Evolutionary conservation across 225 moss, liverwort and hornwort species (phyloP).

Genomic region (Neckera pumila): DNA sequence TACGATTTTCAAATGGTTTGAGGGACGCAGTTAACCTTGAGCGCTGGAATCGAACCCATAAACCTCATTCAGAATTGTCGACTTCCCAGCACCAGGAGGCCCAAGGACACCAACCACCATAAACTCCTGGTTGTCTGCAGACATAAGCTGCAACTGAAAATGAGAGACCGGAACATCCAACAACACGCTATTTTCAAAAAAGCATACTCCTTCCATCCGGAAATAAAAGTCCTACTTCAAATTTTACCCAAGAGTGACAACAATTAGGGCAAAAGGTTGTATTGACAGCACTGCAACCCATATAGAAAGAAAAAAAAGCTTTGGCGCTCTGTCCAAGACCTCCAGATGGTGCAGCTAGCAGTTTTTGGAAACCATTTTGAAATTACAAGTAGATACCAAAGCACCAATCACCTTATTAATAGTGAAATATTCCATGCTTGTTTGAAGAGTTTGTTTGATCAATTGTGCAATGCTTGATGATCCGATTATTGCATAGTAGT

Average conservation of each 20-base stretch:
- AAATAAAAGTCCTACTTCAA: background rate
- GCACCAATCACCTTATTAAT: background rate
- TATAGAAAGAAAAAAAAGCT: background rate
- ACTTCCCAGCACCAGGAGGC: slow-evolving; percentile 84
- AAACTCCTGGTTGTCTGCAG: slow-evolving; percentile 85
- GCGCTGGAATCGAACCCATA: slow-evolving; percentile 70
- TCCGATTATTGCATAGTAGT: too few species aligned
- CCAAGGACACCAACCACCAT: slow-evolving; percentile 89
- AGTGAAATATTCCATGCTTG: too few species aligned
- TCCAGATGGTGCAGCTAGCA: background rate
- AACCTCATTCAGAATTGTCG: slow-evolving; percentile 84
- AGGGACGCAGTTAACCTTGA: slow-evolving; percentile 17
- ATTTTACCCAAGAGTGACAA: background rate
- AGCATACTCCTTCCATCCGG: background rate
- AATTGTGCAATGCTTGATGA: too few species aligned
- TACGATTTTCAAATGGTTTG: background rate
- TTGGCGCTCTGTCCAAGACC: background rate
- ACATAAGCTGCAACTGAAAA: slow-evolving; percentile 62
- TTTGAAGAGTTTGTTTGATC: too few species aligned
- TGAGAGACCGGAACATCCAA: background rate
- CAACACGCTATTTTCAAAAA: background rate
- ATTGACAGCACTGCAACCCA: background rate
- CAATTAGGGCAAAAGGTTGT: background rate
- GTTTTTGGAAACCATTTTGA: background rate
- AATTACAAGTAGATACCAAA: background rate